phyloP scores from a whole-genome alignment of 495 filamentous ascomycete species.

The Parmelia sp. region DNA sequence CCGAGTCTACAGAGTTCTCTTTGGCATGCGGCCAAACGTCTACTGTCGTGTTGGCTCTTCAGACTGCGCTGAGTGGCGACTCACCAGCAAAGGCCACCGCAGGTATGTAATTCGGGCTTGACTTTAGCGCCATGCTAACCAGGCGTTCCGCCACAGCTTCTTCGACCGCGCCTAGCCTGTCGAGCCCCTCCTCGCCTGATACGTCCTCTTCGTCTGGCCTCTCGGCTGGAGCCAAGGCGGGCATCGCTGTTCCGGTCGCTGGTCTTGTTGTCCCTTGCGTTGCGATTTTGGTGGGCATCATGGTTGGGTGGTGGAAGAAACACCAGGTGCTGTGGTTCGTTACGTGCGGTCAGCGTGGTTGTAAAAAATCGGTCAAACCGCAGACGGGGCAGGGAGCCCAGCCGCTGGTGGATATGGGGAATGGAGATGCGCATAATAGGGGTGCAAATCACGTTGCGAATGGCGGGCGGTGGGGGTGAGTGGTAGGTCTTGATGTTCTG shows the following conservation, averaged over 20 bases:
- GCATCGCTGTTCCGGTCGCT: no score
- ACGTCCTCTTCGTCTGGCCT: background rate
- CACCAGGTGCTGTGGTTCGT: constrained; percentile 12
- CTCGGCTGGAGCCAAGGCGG: background rate
- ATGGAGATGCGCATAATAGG: background rate
- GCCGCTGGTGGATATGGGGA: background rate
- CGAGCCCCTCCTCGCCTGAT: background rate
- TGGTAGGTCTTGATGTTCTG: background rate
- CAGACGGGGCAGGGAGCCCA: background rate
- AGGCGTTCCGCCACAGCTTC: background rate
- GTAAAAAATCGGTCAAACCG: background rate
- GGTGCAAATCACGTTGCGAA: background rate
- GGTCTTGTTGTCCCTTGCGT: background rate
- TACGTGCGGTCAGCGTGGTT: background rate
- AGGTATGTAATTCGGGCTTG: background rate
- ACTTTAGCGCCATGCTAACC: background rate
- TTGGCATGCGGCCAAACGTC: background rate
- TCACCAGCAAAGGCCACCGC: background rate
- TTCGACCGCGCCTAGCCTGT: background rate
- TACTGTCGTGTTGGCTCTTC: background rate
- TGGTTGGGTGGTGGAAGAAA: constrained; percentile 10
- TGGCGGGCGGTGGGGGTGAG: background rate
- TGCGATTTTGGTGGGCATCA: background rate
- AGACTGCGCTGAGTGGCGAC: background rate
- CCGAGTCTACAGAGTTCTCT: background rate